A percentile compares a stretch with the other conserved stretches of the same genome.
These are phyloP conservation scores for Cyberlindnera euphorbiiphila DNA, from an alignment of 805 yeast species.

Conservation along the genomic window DNA sequence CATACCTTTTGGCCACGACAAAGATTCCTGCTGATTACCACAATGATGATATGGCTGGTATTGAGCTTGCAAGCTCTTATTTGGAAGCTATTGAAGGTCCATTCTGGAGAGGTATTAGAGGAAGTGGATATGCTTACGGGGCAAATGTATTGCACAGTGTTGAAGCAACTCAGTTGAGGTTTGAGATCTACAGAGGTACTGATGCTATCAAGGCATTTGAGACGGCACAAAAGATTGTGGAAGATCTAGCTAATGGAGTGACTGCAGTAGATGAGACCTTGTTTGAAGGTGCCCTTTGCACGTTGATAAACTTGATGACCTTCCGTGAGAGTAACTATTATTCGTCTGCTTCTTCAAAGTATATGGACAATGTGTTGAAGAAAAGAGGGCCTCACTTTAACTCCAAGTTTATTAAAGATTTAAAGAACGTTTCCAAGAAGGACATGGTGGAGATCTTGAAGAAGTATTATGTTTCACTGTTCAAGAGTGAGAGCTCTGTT, in stretches of 20 bases:
- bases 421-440: constrained; percentile 49
- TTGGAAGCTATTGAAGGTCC: constrained; percentile 93
- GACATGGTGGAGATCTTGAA: constrained; percentile 50
- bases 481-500: constrained; percentile 50
- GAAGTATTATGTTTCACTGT: constrained; percentile 62
- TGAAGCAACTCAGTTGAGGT: constrained; percentile 66
- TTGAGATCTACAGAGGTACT: constrained; percentile 75
- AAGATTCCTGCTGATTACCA: constrained; percentile 52
- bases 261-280: constrained; percentile 51
- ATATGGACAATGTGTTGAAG: constrained; percentile 59
- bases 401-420: constrained; percentile 44
- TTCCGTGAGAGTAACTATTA: constrained; percentile 59
- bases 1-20: constrained; percentile 60
- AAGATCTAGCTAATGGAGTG: constrained; percentile 53
- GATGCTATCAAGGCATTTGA: constrained; percentile 63
- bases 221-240: constrained; percentile 63
- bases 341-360: constrained; percentile 63
- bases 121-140: constrained; percentile 92
- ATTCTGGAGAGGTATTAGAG: constrained; percentile 93
- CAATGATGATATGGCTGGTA: constrained; percentile 61
- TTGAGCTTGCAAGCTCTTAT: constrained; percentile 70
- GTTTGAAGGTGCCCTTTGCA: constrained; percentile 71
- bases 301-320: constrained; percentile 71
- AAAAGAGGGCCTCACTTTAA: constrained; percentile 69
- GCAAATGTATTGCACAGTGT: constrained; percentile 55